Evolutionary conservation across 208 protist species (phyloP).

Genomic region (Trichomonas gallinae): DNA sequence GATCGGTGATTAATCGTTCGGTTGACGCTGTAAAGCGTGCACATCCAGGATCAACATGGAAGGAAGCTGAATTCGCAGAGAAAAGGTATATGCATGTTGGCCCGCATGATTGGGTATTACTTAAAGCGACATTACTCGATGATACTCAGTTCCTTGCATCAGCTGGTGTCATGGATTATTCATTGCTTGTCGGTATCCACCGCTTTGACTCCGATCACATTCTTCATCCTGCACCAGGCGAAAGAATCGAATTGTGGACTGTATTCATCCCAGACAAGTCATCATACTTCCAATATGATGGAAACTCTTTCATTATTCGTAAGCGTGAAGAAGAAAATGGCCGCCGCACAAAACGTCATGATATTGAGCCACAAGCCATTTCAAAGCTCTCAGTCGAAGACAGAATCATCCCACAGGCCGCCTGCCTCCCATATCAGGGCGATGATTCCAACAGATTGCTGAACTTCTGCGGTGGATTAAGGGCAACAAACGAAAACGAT

Average conservation of each 20-base stretch:
- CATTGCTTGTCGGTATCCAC: slow-evolving; percentile 24
- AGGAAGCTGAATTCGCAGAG: neutral
- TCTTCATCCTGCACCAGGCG: neutral
- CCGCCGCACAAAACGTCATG: neutral
- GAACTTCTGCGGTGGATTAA: neutral
- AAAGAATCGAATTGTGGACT: neutral
- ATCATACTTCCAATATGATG: neutral
- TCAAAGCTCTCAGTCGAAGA: neutral
- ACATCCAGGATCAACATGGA: neutral
- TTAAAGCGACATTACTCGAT: neutral
- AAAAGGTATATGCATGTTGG: neutral
- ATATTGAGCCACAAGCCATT: neutral
- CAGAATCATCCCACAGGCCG: neutral
- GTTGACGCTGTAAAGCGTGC: neutral
- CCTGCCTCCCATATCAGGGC: neutral
- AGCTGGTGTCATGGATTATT: slow-evolving; percentile 22
- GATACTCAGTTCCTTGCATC: slow-evolving; percentile 2
- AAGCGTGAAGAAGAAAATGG: neutral
- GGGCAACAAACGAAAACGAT: neutral
- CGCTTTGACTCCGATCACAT: neutral
- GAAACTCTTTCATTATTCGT: neutral
- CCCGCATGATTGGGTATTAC: neutral
- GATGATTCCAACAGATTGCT: neutral
- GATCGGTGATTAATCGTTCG: neutral
- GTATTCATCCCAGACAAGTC: neutral